Evolutionary conservation across 192 early-diverging fungal species (phyloP).

Genomic region (Linnemannia schmuckeri): DNA sequence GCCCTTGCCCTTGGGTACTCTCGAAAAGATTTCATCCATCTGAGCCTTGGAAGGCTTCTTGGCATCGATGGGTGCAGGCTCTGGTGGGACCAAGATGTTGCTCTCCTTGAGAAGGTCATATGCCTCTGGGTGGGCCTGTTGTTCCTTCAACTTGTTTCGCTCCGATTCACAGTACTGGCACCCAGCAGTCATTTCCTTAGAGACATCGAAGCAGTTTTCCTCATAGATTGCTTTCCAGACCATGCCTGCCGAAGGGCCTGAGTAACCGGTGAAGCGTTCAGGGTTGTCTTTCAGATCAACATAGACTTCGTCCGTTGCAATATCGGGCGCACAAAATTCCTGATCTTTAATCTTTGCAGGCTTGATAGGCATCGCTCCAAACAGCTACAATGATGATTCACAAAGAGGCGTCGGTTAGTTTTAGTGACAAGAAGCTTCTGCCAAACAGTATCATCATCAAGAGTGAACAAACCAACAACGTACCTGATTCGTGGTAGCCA

Average conservation of each 20-base stretch:
- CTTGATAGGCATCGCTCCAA: constrained; percentile 44
- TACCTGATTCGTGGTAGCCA: constrained; percentile 29
- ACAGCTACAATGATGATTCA: constrained; percentile 52
- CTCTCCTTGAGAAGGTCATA: constrained; percentile 2
- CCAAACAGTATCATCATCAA: background rate
- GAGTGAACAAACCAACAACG: constrained; percentile 15
- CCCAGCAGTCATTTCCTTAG: constrained; percentile 66
- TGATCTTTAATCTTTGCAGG: constrained; percentile 68
- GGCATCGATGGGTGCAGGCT: constrained; percentile 33
- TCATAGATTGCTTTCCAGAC: constrained; percentile 98
- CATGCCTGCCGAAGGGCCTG: constrained; percentile 86
- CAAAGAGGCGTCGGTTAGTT: background rate
- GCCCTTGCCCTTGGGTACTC: constrained; percentile 37
- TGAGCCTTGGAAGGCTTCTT: constrained; percentile 28
- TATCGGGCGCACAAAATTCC: constrained; percentile 81
- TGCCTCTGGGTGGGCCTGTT: constrained; percentile 1
- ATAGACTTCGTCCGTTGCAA: constrained; percentile 77
- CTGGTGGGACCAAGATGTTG: constrained; percentile 44
- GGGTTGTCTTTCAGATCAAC: constrained; percentile 94
- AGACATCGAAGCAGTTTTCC: constrained; percentile 95
- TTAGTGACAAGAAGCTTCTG: background rate
- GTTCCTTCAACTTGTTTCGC: constrained; percentile 20
- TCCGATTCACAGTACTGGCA: constrained; percentile 42
- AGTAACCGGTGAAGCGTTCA: constrained; percentile 97
- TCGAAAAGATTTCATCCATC: constrained; percentile 47